Evolutionary conservation across 345 rosid genomes (phyloP), one percentile per base, ranked within the genome.

Genomic region (Adansonia digitata): DNA sequence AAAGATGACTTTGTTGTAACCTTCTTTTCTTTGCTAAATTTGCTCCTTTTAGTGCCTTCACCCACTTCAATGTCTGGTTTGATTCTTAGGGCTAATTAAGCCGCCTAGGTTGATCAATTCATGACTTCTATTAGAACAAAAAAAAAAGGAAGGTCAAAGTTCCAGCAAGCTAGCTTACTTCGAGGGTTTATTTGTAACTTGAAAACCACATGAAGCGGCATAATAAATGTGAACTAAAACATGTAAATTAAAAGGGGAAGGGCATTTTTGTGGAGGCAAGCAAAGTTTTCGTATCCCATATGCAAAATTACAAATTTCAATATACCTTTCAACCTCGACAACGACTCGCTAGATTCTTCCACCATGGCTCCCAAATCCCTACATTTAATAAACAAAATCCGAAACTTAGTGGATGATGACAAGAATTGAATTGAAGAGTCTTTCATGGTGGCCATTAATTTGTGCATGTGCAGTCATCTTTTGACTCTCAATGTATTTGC

Each of bases 251-350:
- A 53, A 22, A 53, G n/a, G 56, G 31, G 17, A 68, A 45, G 18
- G 8, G n/a, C 2, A 20, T n/a, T n/a, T n/a, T n/a, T n/a, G 29
- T 5, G 37, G 31, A 4, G 53, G 20, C 1, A 26, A n/a, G 71
- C 8, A 20, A 26, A 24, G 55, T 39, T 45, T 68, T 68, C 39
- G 72, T 68, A 27, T 45, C 14, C 14, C 39, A 68, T 10, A 7
- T 5, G 70, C 49, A 67, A 34, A n/a, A 8, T 68, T 24, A 24
- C 55, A 4, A 8, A 45, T 67, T 7, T 59, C 63, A 27, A 29
- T 63, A 63, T 68, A 45, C 56, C 39, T 68, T 27, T 68, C 72
- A 68, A 68, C 55, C 72, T 27, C 56, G 39, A 45, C 39, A 46
- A 27, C 56, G 26, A 46, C 55, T 68, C 12, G 7, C 7, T 68